These are phyloP conservation scores for Mucuna pruriens DNA, from an alignment of 306 rosid genomes.

Conservation along the genomic window DNA sequence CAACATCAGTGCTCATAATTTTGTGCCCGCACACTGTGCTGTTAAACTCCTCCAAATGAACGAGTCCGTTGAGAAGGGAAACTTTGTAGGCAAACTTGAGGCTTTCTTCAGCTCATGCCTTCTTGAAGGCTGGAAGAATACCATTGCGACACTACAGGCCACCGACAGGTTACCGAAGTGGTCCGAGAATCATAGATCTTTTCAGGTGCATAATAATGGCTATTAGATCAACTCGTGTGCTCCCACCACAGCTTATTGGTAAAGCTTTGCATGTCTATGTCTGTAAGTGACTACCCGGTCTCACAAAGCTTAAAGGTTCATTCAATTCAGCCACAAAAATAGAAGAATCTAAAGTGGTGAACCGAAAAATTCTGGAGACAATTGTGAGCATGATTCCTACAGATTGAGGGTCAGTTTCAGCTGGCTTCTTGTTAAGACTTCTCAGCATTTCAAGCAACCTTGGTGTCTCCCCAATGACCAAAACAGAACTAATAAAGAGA, in stretches of 20 bases:
- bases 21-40: slow-evolving; percentile 73
- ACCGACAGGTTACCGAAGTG: slow-evolving; percentile 74
- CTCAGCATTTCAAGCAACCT: slow-evolving; percentile 55
- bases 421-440: slow-evolving; percentile 81
- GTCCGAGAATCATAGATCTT: slow-evolving; percentile 84
- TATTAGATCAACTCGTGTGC: slow-evolving; percentile 67
- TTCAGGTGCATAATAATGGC: slow-evolving; percentile 79
- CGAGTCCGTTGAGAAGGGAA: slow-evolving; percentile 76
- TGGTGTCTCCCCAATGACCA: slow-evolving; percentile 70
- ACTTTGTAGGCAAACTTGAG: slow-evolving; percentile 78
- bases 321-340: slow-evolving; percentile 51
- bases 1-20: slow-evolving; percentile 82
- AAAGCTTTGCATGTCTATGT: slow-evolving; percentile 96
- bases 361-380: slow-evolving; percentile 66
- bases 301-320: slow-evolving; percentile 49
- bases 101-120: slow-evolving; percentile 86
- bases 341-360: slow-evolving; percentile 58
- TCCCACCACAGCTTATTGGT: slow-evolving; percentile 87
- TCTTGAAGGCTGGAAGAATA: slow-evolving; percentile 95
- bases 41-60: slow-evolving; percentile 87
- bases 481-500: slow-evolving; percentile 75
- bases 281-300: slow-evolving; percentile 72
- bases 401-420: slow-evolving; percentile 80
- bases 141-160: slow-evolving; percentile 67
- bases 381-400: slow-evolving; percentile 84